A percentile compares a stretch with the other conserved stretches of the same genome.
phyloP scores from a whole-genome alignment of 148 eudicot species.

The Rhododendron kiyosumense region DNA sequence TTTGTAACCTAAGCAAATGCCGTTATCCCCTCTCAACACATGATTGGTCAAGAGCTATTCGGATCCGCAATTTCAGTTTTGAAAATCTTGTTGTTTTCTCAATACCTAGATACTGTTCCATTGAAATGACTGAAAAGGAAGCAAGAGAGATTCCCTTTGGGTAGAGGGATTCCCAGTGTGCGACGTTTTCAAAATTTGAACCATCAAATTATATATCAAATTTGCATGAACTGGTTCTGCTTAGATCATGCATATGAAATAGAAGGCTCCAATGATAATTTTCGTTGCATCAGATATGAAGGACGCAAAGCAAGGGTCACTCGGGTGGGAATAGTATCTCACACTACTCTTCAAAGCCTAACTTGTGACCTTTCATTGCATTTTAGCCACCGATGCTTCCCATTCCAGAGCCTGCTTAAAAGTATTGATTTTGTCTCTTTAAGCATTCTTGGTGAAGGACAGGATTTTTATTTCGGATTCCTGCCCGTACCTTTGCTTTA shows the following conservation, averaged over 20 bases:
- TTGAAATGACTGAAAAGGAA: too few species aligned
- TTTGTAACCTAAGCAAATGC: not conserved
- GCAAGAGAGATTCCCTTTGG: too few species aligned
- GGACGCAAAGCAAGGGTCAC: not conserved
- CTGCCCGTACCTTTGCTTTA: not conserved
- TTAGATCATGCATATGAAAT: not conserved
- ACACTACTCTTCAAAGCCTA: not conserved
- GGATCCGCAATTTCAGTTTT: not conserved
- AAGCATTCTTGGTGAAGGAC: not conserved
- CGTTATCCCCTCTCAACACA: not conserved
- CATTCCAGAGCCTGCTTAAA: not conserved
- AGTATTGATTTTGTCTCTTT: not conserved
- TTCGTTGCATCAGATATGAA: not conserved
- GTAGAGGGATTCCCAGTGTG: not conserved
- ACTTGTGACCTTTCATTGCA: not conserved
- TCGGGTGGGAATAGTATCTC: too few species aligned
- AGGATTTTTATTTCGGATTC: not conserved
- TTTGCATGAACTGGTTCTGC: too few species aligned
- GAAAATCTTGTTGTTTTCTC: too few species aligned
- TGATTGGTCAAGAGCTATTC: not conserved
- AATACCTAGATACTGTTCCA: too few species aligned
- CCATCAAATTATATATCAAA: too few species aligned
- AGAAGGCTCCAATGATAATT: not conserved
- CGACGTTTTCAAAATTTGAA: not conserved
- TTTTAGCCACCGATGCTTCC: not conserved